A percentile compares a stretch with the other conserved stretches of the same genome.
Conservation (phyloP, 495 filamentous ascomycete genomes). For the Aspergillus conjunctus region DNA sequence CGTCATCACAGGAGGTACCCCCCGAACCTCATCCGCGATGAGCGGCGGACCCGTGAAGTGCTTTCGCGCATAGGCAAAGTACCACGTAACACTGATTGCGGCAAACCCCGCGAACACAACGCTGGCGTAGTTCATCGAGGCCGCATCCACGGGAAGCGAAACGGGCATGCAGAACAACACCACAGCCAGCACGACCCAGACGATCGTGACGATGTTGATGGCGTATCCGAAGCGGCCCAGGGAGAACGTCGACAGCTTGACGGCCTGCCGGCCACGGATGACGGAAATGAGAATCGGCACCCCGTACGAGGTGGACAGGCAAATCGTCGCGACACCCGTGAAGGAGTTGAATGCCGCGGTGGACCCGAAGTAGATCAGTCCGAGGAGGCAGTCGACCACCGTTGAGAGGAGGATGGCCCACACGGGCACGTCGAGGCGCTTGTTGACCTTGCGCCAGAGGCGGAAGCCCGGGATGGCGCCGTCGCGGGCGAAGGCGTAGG, state of each 20-base stretch:
- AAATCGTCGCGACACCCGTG: slow-evolving; percentile 67
- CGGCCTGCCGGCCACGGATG: slow-evolving; percentile 49
- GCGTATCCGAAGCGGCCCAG: slow-evolving; percentile 54
- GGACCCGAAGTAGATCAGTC: slow-evolving; percentile 64
- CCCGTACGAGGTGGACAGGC: slow-evolving; percentile 62
- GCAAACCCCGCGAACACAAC: slow-evolving; percentile 66
- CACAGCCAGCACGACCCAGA: slow-evolving; percentile 55
- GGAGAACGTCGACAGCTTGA: slow-evolving; percentile 50
- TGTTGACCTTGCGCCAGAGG: slow-evolving; percentile 62
- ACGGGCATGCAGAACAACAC: slow-evolving; percentile 60
- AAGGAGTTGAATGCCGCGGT: slow-evolving; percentile 67
- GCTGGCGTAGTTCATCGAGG: slow-evolving; percentile 61
- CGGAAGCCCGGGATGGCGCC: slow-evolving; percentile 66
- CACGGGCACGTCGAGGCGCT: slow-evolving; percentile 58
- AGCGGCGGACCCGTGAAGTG: slow-evolving; percentile 70
- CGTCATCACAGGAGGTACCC: slow-evolving; percentile 40
- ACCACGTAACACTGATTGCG: slow-evolving; percentile 61
- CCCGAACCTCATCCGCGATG: slow-evolving; percentile 38
- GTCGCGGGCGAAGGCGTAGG: slow-evolving; percentile 72
- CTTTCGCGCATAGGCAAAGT: slow-evolving; percentile 68
- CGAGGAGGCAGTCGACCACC: slow-evolving; percentile 55
- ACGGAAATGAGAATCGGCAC: slow-evolving; percentile 63
- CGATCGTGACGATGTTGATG: slow-evolving; percentile 53
- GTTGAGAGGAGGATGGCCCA: slow-evolving; percentile 60
- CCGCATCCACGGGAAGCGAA: slow-evolving; percentile 48